A percentile compares a stretch with the other conserved stretches of the same genome.
Evolutionary conservation across 805 yeast genomes (phyloP).

Genomic region (Tetrapisispora arboricola): DNA sequence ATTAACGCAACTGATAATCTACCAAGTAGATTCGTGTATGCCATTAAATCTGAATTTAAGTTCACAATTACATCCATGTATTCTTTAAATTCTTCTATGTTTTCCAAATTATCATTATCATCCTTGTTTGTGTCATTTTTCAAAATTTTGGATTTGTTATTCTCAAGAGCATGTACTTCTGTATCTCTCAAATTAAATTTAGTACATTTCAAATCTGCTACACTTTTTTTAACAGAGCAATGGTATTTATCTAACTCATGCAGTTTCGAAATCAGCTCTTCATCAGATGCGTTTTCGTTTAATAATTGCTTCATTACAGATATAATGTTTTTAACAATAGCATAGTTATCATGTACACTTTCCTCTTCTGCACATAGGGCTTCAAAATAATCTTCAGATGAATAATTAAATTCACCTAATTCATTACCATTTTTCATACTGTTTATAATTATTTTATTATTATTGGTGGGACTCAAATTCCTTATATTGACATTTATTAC

Average conservation of each 20-base stretch:
- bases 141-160: not conserved
- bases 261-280: slow-evolving; percentile 8
- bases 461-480: no score
- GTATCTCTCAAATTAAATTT: slow-evolving; percentile 11
- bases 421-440: no score
- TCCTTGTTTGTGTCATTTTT: not conserved
- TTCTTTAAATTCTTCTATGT: slow-evolving; percentile 6
- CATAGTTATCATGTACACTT: slow-evolving; percentile 14
- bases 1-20: slow-evolving; percentile 22
- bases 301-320: slow-evolving; percentile 8
- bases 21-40: slow-evolving; percentile 19
- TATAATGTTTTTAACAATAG: slow-evolving; percentile 9
- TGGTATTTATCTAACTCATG: slow-evolving; percentile 9
- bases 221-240: slow-evolving; percentile 6
- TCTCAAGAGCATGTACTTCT: slow-evolving; percentile 3
- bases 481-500: no score
- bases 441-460: no score
- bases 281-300: slow-evolving; percentile 11
- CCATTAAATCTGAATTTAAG: slow-evolving; percentile 13
- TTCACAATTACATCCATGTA: slow-evolving; percentile 13
- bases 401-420: not conserved
- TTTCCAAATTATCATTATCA: slow-evolving; percentile 2
- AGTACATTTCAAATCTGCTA: slow-evolving; percentile 13
- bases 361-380: slow-evolving; percentile 21
- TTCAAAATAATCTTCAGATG: slow-evolving; percentile 12